phyloP scores from a whole-genome alignment of 164 flowering plant genomes.

The Berberis thunbergii region DNA sequence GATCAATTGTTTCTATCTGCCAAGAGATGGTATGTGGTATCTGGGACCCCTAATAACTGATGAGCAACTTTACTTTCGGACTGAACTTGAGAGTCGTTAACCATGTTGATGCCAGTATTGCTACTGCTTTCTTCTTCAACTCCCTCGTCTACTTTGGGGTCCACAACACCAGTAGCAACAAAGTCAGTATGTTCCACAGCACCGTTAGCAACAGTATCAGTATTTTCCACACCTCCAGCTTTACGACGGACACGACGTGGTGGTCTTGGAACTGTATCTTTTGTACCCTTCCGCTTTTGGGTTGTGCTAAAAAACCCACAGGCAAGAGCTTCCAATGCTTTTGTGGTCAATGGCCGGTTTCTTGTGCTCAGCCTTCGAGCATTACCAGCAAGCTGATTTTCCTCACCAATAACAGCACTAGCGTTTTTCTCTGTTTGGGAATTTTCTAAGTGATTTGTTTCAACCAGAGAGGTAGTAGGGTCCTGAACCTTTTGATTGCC shows the following conservation, averaged over 20 bases:
- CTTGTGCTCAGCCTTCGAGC: conserved; percentile 61
- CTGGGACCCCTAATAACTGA: conserved; percentile 10
- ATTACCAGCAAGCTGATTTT: conserved; percentile 20
- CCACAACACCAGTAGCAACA: background rate
- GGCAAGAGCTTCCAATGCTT: conserved; percentile 63
- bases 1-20: conserved; percentile 3
- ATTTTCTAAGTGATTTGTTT: conserved; percentile 9
- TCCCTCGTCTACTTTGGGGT: conserved; percentile 21
- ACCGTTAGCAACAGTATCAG: conserved; percentile 8
- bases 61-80: conserved; percentile 16
- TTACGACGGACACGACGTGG: conserved; percentile 22
- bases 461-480: conserved; percentile 3
- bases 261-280: conserved; percentile 19
- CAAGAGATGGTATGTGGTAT: conserved; percentile 13
- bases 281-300: conserved; percentile 21
- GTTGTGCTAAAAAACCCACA: conserved; percentile 33
- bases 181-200: background rate
- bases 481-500: conserved; percentile 10
- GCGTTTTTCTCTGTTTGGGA: conserved; percentile 7
- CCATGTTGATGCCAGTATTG: conserved; percentile 4
- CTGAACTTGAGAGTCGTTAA: conserved; percentile 14
- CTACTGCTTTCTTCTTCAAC: conserved; percentile 19
- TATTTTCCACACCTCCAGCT: conserved; percentile 12
- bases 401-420: conserved; percentile 11
- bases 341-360: conserved; percentile 48